Conservation (phyloP, 2,329 filamentous ascomycete species). For the Neonectria faginata region DNA sequence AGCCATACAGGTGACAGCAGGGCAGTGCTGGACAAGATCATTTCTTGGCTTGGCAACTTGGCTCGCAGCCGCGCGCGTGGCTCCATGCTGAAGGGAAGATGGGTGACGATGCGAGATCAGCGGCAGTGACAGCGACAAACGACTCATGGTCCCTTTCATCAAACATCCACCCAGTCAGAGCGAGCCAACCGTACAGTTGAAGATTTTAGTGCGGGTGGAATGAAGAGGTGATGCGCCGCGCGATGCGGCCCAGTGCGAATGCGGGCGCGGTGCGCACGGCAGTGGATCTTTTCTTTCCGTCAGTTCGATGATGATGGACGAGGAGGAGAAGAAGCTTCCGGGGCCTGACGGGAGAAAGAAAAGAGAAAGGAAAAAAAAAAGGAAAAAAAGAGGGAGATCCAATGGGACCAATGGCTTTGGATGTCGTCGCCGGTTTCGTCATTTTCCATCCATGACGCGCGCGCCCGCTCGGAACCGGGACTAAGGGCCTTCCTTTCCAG, state of each 20-base stretch:
- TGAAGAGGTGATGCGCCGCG: slow-evolving; percentile 17
- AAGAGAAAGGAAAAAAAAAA: slow-evolving; percentile 1
- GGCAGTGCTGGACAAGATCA: background rate
- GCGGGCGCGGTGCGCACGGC: slow-evolving; percentile 10
- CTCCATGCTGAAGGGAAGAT: background rate
- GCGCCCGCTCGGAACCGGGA: slow-evolving; percentile 13
- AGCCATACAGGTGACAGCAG: background rate
- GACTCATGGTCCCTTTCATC: slow-evolving; percentile 11
- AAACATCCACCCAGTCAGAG: slow-evolving; percentile 12
- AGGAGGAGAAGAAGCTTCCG: slow-evolving; percentile 25
- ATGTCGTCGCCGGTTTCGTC: slow-evolving; percentile 17
- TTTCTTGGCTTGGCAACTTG: background rate
- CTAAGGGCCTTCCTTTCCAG: slow-evolving; percentile 2
- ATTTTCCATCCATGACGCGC: slow-evolving; percentile 27
- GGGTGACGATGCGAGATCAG: background rate
- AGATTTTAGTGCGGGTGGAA: slow-evolving; percentile 10
- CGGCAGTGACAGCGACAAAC: background rate
- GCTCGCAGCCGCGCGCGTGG: slow-evolving; percentile 8
- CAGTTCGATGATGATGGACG: slow-evolving; percentile 5
- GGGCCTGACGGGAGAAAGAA: slow-evolving; percentile 7
- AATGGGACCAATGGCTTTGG: slow-evolving; percentile 6
- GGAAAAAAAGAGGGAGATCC: background rate
- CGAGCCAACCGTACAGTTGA: slow-evolving; percentile 17
- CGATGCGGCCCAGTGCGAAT: slow-evolving; percentile 14
- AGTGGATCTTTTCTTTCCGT: slow-evolving; percentile 11